A percentile compares a stretch with the other conserved stretches of the same genome.
Conservation (phyloP, 164 flowering plant species). For the Tetracentron sinense region DNA sequence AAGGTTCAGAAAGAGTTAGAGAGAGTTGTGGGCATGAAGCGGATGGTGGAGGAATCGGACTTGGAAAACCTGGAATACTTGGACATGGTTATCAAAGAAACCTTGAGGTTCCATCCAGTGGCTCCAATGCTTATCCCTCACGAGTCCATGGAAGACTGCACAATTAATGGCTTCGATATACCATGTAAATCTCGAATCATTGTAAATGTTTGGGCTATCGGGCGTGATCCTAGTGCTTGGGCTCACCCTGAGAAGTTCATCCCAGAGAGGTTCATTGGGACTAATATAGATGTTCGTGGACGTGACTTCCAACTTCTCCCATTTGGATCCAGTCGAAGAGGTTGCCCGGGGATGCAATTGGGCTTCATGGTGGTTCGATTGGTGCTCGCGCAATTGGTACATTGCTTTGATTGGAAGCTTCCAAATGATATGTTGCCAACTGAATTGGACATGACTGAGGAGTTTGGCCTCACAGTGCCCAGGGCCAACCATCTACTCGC, state of each 20-base stretch:
- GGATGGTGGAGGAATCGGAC: slow-evolving; percentile 17
- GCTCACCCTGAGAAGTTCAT: background rate
- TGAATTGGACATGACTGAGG: slow-evolving; percentile 3
- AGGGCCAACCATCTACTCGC: background rate
- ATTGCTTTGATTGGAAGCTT: slow-evolving; percentile 2
- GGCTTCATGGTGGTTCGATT: background rate
- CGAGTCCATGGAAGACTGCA: slow-evolving; percentile 10
- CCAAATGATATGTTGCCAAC: slow-evolving; percentile 1
- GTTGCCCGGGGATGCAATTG: no score
- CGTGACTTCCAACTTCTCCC: background rate
- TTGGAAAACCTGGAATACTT: slow-evolving; percentile 7
- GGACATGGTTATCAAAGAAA: slow-evolving; percentile 10
- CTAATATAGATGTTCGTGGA: background rate
- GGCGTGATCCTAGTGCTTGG: background rate
- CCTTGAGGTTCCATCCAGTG: slow-evolving; percentile 12
- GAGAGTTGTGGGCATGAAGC: slow-evolving; percentile 1
- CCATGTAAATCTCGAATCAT: background rate
- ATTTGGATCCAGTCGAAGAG: background rate
- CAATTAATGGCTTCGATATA: background rate
- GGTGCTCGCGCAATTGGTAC: background rate
- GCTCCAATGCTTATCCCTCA: slow-evolving; percentile 9
- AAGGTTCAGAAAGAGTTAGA: slow-evolving; percentile 8
- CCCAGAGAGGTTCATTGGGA: slow-evolving; percentile 6
- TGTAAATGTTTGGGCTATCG: background rate
- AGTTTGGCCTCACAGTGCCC: background rate